Base-by-base conservation (phyloP, 768 basidiomycete genomes). In the Amanita pseudoporphyria region DNA sequence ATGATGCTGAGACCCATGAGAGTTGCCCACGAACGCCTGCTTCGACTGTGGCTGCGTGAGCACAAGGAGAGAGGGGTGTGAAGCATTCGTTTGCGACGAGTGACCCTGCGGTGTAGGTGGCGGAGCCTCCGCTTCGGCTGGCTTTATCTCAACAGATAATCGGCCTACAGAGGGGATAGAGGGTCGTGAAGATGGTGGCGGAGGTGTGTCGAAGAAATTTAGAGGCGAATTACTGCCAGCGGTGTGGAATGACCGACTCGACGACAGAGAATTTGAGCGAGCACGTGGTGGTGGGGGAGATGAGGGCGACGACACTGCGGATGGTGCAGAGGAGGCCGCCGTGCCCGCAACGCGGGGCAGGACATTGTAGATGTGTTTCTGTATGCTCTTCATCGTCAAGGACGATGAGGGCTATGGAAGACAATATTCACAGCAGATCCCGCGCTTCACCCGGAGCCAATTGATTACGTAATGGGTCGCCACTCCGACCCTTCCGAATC, bases 331-430 rank as follows among this genome's bases (percentile, higher is more conserved):
- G 10, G 48, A 1, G 0, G 49, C 6, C 13, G 49, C 32, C 0
- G 49, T 22, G 6, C 40, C 40, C 16, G 38, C 28, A 16, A 51
- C 61, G 43, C 71, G 71, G 35, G 69, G 26, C 46, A 71, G 56
- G 39, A 68, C 73, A 16, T 66, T 68, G 55, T 68, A 74, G 37
- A 79, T 61, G n/a, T 75, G 71, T 57, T 76, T 79, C 54, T 72
- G 72, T 21, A 76, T 68, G 21, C 70, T 70, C 64, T 71, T 71
- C 67, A 73, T 74, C 54, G 72, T 45, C 43, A 9, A 31, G 32
- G 36, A 42, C 44, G 44, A 38, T 35, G 51, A 22, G 24, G 32
- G 30, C n/a, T n/a, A n/a, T n/a, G n/a, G n/a, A n/a, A n/a, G n/a
- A n/a, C n/a, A n/a, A n/a, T n/a, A n/a, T n/a, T n/a, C n/a, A n/a